Evolutionary conservation across 108 stramenopile genomes (phyloP), one percentile per base, ranked within the genome.

Genomic region (Cyclostephanos tholiformis): DNA sequence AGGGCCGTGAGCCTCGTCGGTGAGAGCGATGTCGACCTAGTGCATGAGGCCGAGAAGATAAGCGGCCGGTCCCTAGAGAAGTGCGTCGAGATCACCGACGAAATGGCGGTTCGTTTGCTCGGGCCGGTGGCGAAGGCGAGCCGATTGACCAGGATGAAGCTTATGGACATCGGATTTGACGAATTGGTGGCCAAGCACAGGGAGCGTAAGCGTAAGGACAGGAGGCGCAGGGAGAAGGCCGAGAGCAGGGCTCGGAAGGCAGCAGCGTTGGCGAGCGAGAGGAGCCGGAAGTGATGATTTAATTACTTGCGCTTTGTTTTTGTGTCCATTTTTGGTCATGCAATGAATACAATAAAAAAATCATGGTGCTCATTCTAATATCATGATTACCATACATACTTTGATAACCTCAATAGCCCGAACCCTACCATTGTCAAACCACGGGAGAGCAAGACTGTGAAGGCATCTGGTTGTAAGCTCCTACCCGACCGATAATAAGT

Each of bases 1-100:
- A 71, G 88, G 4, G 91, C 97, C 13, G 93, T 99, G 4, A 97
- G 94, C 66, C 84, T 99, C 46, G 97, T 98, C 2, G 91, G 95
- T 13, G 95, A 96, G 73, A 66, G 81, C 14, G 95, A 96, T 63
- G 82, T 94, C 2, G 84, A 83, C 11, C 69, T 96, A 61, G 91
- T 96, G 6, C 92, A 96, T 78, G 95, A 91, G 19, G 89, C 85
- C 13, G 95, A 96, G 70, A 50, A 74, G 25, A 85, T 94, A 16
- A 87, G 82, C 52, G 91, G 91, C 38, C 59, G 93, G 27, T 64
- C 82, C 2, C 69, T 96, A 71, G 85, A 88, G 71, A 94, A 94
- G 67, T 93, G 92, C 57, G 35, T 52, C 2, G 90, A 91, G 23
- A 76, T 96, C 23, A 94, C 90, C 13, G 95, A 96, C 72, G 92